phyloP scores from a whole-genome alignment of 345 rosid species.

The Brassica rapa region DNA sequence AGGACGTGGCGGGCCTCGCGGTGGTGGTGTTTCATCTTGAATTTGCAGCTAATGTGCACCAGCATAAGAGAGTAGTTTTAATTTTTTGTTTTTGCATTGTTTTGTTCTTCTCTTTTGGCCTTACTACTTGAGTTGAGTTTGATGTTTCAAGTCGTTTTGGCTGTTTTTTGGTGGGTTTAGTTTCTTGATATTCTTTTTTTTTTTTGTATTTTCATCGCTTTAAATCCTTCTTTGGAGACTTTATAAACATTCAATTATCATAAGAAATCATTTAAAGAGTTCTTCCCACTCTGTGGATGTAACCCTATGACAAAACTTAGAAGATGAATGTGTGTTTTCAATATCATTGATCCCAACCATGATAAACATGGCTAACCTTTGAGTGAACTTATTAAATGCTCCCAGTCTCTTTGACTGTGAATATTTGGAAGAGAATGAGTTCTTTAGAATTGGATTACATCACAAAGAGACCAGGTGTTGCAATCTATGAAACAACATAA shows the following conservation, averaged over 20 bases:
- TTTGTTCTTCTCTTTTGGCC: background rate
- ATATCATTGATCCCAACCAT: background rate
- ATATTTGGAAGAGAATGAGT: background rate
- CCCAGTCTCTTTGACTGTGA: slow-evolving; percentile 88
- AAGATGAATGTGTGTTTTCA: slow-evolving; percentile 8
- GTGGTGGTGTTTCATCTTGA: slow-evolving; percentile 36
- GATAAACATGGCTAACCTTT: slow-evolving; percentile 25
- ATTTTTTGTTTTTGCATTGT: background rate
- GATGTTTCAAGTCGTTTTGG: slow-evolving; percentile 15
- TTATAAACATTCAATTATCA: slow-evolving; percentile 35
- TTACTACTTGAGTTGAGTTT: slow-evolving; percentile 16
- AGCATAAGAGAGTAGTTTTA: slow-evolving; percentile 23
- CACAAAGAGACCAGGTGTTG: no score
- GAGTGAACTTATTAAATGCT: slow-evolving; percentile 77
- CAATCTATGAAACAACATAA: no score
- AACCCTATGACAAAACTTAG: slow-evolving; percentile 52
- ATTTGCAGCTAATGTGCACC: slow-evolving; percentile 4
- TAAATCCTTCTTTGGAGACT: background rate
- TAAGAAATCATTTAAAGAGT: slow-evolving; percentile 24
- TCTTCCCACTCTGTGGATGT: slow-evolving; percentile 87
- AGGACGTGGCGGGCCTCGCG: slow-evolving; percentile 39
- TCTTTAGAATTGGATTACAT: no score
- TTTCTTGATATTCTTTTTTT: background rate
- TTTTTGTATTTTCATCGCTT: slow-evolving; percentile 18
- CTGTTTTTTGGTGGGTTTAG: background rate